phyloP scores from a whole-genome alignment of 306 rosid species.

The Cicer arietinum region DNA sequence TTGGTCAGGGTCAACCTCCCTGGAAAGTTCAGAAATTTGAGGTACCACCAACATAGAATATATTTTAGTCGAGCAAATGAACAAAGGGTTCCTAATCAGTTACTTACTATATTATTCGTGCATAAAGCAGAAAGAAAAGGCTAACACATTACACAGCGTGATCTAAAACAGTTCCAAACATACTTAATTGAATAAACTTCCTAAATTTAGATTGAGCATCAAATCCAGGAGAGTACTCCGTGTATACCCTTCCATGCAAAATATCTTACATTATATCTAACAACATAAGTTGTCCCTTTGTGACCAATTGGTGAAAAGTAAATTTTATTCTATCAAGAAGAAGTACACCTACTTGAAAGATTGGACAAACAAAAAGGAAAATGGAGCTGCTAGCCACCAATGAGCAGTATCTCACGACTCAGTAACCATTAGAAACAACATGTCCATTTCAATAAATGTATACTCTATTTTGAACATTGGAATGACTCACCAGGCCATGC shows the following conservation, averaged over 20 bases:
- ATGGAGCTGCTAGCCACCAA: slow-evolving; percentile 12
- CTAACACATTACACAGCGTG: slow-evolving; percentile 20
- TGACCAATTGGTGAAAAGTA: background rate
- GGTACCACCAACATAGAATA: slow-evolving; percentile 10
- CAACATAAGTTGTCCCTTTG: background rate
- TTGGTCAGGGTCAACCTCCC: slow-evolving; percentile 89
- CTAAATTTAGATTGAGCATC: slow-evolving; percentile 9
- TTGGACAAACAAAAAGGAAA: slow-evolving; percentile 11
- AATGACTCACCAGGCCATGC: slow-evolving; percentile 89
- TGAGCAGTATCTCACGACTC: slow-evolving; percentile 36
- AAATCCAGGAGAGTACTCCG: slow-evolving; percentile 27
- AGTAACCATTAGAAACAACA: slow-evolving; percentile 1
- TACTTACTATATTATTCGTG: slow-evolving; percentile 1
- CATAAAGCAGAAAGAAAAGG: slow-evolving; percentile 40
- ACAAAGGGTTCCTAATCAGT: slow-evolving; percentile 15
- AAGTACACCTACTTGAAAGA: slow-evolving; percentile 18
- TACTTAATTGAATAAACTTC: slow-evolving; percentile 25
- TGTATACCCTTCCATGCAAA: background rate
- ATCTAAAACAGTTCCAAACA: slow-evolving; percentile 29
- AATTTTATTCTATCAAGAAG: background rate
- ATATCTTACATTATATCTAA: no score
- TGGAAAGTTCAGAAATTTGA: slow-evolving; percentile 50
- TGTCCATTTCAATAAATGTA: background rate
- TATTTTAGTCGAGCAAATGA: slow-evolving; percentile 21
- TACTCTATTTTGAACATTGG: slow-evolving; percentile 16